A percentile compares a stretch with the other conserved stretches of the same genome.
Conservation (phyloP, 2,329 filamentous ascomycete genomes). For the Aspergillus costaricaensis region DNA sequence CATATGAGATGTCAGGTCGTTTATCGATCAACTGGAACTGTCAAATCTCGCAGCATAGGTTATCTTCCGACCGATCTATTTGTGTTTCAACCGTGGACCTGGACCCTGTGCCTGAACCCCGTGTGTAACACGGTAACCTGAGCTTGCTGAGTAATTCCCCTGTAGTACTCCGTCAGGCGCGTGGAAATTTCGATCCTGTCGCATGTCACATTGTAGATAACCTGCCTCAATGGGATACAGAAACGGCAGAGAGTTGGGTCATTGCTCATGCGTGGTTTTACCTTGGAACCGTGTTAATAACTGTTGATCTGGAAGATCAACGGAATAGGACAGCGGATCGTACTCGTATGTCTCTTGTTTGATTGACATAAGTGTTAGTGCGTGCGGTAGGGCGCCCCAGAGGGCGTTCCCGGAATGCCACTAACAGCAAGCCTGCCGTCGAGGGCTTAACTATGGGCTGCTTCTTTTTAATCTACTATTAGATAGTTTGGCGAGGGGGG, state of each 20-base stretch:
- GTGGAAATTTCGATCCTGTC: background rate
- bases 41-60: background rate
- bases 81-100: conserved; percentile 4
- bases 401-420: background rate
- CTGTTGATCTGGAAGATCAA: background rate
- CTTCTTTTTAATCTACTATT: no score
- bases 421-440: background rate
- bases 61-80: conserved; percentile 1
- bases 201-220: background rate
- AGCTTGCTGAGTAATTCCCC: background rate
- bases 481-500: background rate
- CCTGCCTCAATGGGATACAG: background rate
- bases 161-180: background rate
- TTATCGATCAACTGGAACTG: background rate
- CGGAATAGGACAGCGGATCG: background rate
- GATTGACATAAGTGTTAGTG: background rate
- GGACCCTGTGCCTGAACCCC: background rate
- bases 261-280: background rate
- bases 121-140: background rate
- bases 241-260: background rate
- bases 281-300: background rate
- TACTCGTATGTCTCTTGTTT: background rate
- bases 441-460: background rate
- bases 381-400: background rate
- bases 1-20: conserved; percentile 2